Evolutionary conservation across 345 rosid species (phyloP), one percentile per base, ranked within the genome.

Genomic region (Dipteronia sinensis): DNA sequence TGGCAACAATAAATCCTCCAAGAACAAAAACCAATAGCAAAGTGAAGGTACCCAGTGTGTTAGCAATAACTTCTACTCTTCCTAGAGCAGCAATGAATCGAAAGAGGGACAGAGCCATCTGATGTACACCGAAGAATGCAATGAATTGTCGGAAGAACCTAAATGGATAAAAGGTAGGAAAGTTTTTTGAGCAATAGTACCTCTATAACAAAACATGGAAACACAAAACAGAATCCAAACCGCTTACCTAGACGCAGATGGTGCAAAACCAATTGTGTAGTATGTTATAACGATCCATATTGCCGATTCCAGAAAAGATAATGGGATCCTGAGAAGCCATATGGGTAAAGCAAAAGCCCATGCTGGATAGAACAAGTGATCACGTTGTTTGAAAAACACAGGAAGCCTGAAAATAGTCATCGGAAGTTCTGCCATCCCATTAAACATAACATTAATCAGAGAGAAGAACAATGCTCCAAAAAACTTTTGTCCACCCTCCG

Each of bases 31-130:
- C 89, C 46, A 95, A 6, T 64, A 92, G 85, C 88, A 95, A 84
- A 75, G 93, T 78, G 77, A 95, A 89, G 65, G 89, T 82, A 2
- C 95, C 97, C 0, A 87, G 79, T 19, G 94, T 88, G 82, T 78
- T 93, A 22, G 98, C 79, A 15, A 92, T 82, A 11, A 95, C 94
- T 77, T 81, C 86, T 71, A 95, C 89, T 83, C 98, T 88, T 81
- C 97, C 98, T 40, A 94, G 31, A 4, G 97, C 97, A 79, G 92
- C 98, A 80, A 90, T 84, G 83, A 93, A 94, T 78, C 98, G 89
- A 80, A 93, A 94, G 81, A 94, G 92, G 22, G 94, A 80, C 67
- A 94, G 83, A 29, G 98, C 95, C 97, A 90, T 93, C 87, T 94
- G 97, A 73, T 94, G 97, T 74, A 93, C 82, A 67, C 87, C 82